phyloP scores from a whole-genome alignment of 345 rosid genomes.

The Linum tenue region DNA sequence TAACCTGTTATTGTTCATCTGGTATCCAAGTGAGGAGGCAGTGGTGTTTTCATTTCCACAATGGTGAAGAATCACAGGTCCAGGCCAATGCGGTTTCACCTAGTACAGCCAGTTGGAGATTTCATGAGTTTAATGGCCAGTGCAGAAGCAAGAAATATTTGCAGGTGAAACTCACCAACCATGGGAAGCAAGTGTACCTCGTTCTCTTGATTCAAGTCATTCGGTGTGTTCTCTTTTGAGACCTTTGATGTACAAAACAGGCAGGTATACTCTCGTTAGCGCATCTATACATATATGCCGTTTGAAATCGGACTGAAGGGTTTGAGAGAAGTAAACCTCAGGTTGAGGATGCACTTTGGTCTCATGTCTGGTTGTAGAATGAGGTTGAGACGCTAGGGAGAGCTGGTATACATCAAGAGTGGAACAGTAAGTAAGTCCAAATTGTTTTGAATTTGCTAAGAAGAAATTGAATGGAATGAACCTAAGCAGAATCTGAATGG shows the following conservation, averaged over 20 bases:
- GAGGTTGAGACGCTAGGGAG: constrained; percentile 28
- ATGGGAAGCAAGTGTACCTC: constrained; percentile 23
- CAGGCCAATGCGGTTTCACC: background rate
- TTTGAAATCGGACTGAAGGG: background rate
- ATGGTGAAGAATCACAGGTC: background rate
- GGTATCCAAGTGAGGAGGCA: background rate
- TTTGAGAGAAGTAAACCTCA: constrained; percentile 18
- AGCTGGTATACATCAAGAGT: constrained; percentile 25
- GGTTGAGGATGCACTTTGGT: constrained; percentile 15
- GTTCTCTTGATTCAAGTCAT: constrained; percentile 8
- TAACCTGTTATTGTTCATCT: background rate
- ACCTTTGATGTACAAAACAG: constrained; percentile 19
- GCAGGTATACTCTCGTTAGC: background rate
- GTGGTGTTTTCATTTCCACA: background rate
- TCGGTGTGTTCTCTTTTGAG: constrained; percentile 33
- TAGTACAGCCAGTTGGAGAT: background rate
- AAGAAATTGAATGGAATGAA: no score
- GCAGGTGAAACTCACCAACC: background rate
- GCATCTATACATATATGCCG: no score
- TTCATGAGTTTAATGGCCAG: background rate
- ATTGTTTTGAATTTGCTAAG: background rate
- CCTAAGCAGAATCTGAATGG: background rate
- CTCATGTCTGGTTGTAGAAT: constrained; percentile 14
- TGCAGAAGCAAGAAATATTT: background rate
- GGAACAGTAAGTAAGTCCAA: background rate